These are phyloP conservation scores for Syncephalis fuscata DNA, from an alignment of 371 early-diverging fungal genomes.

Conservation along the genomic window DNA sequence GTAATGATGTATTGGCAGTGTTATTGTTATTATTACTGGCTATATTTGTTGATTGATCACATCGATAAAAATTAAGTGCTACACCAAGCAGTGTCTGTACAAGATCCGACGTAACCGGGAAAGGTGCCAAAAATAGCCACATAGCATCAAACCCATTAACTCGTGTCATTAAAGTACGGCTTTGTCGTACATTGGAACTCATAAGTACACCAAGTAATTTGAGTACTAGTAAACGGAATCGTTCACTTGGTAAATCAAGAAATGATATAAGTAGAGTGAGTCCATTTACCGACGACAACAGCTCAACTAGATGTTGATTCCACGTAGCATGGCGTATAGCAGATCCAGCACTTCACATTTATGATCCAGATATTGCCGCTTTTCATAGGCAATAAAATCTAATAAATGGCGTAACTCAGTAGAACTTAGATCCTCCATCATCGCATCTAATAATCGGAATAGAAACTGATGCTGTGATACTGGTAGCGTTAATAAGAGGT, in stretches of 20 bases:
- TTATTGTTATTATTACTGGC: not conserved
- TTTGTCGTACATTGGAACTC: conserved; percentile 19
- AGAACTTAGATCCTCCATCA: conserved; percentile 17
- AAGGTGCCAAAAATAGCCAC: conserved; percentile 11
- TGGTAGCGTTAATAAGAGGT: conserved; percentile 13
- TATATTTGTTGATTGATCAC: conserved; percentile 8
- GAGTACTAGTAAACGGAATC: conserved; percentile 13
- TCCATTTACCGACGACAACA: conserved; percentile 14
- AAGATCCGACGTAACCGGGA: conserved; percentile 17
- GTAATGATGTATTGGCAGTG: conserved; percentile 3
- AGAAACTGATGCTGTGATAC: conserved; percentile 15
- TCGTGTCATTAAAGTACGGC: conserved; percentile 14
- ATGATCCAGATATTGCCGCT: conserved; percentile 12
- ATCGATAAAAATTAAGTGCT: conserved; percentile 16
- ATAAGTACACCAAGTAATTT: conserved; percentile 21
- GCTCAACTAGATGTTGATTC: conserved; percentile 13
- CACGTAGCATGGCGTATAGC: conserved; percentile 16
- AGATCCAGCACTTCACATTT: conserved; percentile 17
- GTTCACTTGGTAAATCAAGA: conserved; percentile 17
- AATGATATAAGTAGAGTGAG: conserved; percentile 15
- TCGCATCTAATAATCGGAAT: conserved; percentile 18
- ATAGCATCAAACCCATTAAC: conserved; percentile 16
- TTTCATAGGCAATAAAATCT: conserved; percentile 15
- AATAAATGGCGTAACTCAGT: conserved; percentile 15
- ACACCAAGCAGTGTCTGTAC: conserved; percentile 16